Percentiles rank a stretch among this genome's conserved stretches.
These are phyloP conservation scores for Daucus carota DNA, from an alignment of 129 eudicot genomes.

Conservation along the genomic window DNA sequence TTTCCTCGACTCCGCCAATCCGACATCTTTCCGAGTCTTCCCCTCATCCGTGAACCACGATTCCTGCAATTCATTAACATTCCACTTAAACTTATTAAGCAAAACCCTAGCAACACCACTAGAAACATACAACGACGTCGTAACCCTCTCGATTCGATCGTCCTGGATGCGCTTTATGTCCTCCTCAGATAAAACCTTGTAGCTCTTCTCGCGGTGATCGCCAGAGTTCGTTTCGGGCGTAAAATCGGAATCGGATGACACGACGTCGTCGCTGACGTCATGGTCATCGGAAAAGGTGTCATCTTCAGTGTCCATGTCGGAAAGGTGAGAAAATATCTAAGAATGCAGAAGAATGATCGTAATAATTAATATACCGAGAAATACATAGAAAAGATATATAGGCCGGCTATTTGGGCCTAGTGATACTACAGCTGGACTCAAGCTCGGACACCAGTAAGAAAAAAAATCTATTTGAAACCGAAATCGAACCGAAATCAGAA, in stretches of 20 bases:
- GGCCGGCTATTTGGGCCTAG: no score
- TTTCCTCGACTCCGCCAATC: slow-evolving; percentile 6
- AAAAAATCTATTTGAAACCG: no score
- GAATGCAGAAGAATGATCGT: not conserved
- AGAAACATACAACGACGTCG: slow-evolving; percentile 15
- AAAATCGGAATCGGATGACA: not conserved
- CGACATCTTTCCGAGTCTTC: slow-evolving; percentile 20
- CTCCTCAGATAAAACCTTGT: slow-evolving; percentile 5
- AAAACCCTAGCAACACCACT: slow-evolving; percentile 6
- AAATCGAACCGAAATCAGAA: no score
- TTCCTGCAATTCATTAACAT: slow-evolving; percentile 13
- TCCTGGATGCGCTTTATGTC: slow-evolving; percentile 16
- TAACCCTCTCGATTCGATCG: slow-evolving; percentile 9
- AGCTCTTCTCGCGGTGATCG: slow-evolving; percentile 2
- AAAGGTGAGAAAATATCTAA: not conserved
- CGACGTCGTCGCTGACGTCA: not conserved
- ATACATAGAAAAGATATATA: no score
- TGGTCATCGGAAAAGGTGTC: not conserved
- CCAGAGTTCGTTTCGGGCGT: not conserved
- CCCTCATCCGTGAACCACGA: slow-evolving; percentile 28
- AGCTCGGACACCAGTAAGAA: no score
- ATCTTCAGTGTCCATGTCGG: slow-evolving; percentile 11
- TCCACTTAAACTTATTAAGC: slow-evolving; percentile 15
- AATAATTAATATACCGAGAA: no score
- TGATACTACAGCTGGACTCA: no score